Base-by-base conservation (phyloP, 495 filamentous ascomycete genomes). In the Aspergillus carlsbadensis region DNA sequence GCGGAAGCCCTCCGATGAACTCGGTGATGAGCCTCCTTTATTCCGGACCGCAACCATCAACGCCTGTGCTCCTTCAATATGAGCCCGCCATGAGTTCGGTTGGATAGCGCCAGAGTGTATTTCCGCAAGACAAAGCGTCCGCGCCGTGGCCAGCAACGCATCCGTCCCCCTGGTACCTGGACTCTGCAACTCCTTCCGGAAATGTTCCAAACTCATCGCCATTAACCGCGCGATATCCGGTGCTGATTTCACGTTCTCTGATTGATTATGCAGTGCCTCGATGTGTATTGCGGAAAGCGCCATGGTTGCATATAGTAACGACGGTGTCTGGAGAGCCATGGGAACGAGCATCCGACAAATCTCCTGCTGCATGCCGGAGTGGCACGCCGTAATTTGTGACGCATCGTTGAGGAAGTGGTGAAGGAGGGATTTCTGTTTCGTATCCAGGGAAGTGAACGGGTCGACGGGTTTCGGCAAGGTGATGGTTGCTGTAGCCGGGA, bases 331-430 rank as follows among this genome's bases (percentile, higher is more conserved):
- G 0, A 78, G 64, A 29, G 75, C 75, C 72, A 76, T 77, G 11
- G 75, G 75, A 14, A 78, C 68, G 6, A 78, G 63, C 75, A 78
- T 78, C 31, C 67, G 66, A 61, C 73, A 77, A 48, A 78, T 78
- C 43, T 77, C 73, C 39, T 69, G 64, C 47, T 76, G 75, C 75
- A 78, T 78, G 24, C 72, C 72, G 1, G 70, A 66, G 41, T 78
- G 75, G 35, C 71, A 76, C 8, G 75, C 71, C 0, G 75, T 78
- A 22, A 76, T 74, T 44, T 75, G 70, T 6, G 75, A 78, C 17
- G 75, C 75, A 71, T 76, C 73, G 48, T 68, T 71, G 52, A 77
- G 72, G 53, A 77, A 78, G 49, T 78, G 75, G 45, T 76, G 75
- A 22, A 78, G 61, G 6, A 78, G 55, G 7, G 66, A 64, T 52